A percentile compares a stretch with the other conserved stretches of the same genome.
Conservation (phyloP, 169 alveolate genomes). For the Cryptosporidium sp. region DNA sequence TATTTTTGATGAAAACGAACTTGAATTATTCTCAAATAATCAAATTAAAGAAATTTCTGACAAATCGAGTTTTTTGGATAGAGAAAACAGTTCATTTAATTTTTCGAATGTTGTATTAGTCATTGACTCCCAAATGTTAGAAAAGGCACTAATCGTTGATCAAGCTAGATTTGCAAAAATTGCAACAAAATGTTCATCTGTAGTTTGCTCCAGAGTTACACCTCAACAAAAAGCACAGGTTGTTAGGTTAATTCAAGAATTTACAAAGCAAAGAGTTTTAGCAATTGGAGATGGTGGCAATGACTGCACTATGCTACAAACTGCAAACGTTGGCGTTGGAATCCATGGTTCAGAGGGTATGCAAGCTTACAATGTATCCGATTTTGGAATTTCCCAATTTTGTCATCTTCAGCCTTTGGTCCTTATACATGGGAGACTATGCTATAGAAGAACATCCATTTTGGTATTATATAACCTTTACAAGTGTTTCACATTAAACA, state of each 20-base stretch:
- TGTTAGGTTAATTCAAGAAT: constrained; percentile 91
- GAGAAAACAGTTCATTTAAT: neutral
- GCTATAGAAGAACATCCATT: constrained; percentile 84
- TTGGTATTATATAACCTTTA: constrained; percentile 96
- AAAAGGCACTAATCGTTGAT: constrained; percentile 25
- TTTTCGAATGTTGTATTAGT: constrained; percentile 40
- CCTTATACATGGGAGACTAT: constrained; percentile 90
- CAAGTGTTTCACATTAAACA: constrained; percentile 94
- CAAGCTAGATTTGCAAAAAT: constrained; percentile 79
- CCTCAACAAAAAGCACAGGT: constrained; percentile 97
- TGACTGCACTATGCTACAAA: constrained; percentile 98
- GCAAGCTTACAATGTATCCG: constrained; percentile 93
- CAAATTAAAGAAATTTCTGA: neutral
- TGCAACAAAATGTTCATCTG: constrained; percentile 82
- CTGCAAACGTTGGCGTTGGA: constrained; percentile 99
- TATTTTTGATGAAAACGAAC: constrained; percentile 35
- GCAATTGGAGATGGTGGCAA: constrained; percentile 99
- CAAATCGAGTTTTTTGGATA: neutral
- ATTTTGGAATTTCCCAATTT: constrained; percentile 90
- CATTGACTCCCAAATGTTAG: constrained; percentile 44
- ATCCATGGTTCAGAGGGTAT: constrained; percentile 96
- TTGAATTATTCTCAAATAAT: neutral
- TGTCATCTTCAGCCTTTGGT: constrained; percentile 86
- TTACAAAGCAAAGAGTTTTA: constrained; percentile 78
- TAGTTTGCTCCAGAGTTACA: constrained; percentile 97